These are phyloP conservation scores for Citrus sinensis DNA, from an alignment of 345 rosid genomes.

Conservation along the genomic window DVS_A1.0 CM039166.1:4221001-4221500, in stretches of 20 bases:
- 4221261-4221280: slow-evolving; percentile 44
- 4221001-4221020: slow-evolving; percentile 47
- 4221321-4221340: slow-evolving; percentile 79
- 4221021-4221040: slow-evolving; percentile 41
- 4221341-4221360: slow-evolving; percentile 38
- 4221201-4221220: slow-evolving; percentile 5
- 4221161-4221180: background rate
- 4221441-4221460: background rate
- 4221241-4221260: background rate
- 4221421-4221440: background rate
- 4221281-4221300: slow-evolving; percentile 73
- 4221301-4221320: slow-evolving; percentile 72
- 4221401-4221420: background rate
- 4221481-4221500: slow-evolving; percentile 30
- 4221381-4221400: background rate
- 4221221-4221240: slow-evolving; percentile 22
- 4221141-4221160: too few species aligned
- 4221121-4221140: too few species aligned
- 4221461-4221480: slow-evolving; percentile 10
- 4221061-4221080: slow-evolving; percentile 29
- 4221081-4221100: background rate
- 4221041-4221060: slow-evolving; percentile 46
- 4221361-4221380: background rate
- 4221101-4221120: background rate
- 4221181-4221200: slow-evolving; percentile 33